These are phyloP conservation scores for Colletotrichum sp. DNA, from an alignment of 2,329 filamentous ascomycete species.

Conservation along the genomic window DNA sequence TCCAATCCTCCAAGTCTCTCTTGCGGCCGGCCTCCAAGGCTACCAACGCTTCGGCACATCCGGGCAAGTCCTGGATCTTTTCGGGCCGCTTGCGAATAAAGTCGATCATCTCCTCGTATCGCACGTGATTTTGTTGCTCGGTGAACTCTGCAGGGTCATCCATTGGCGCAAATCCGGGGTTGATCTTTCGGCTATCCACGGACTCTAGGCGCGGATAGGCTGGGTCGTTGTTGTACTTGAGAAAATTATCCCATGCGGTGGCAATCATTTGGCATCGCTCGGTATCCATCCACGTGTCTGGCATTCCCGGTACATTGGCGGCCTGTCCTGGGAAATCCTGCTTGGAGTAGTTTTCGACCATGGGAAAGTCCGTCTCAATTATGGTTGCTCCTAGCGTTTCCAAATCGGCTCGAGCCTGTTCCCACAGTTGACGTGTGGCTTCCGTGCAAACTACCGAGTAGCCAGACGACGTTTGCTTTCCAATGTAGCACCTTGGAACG, in stretches of 20 bases:
- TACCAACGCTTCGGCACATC: neutral
- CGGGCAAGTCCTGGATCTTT: neutral
- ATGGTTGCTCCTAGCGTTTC: conserved; percentile 46
- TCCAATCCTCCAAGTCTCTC: conserved; percentile 10
- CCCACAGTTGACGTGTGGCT: conserved; percentile 29
- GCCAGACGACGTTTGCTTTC: conserved; percentile 28
- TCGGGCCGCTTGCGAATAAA: neutral
- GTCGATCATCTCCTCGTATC: conserved; percentile 11
- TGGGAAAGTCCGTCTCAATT: conserved; percentile 29
- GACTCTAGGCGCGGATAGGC: conserved; percentile 39
- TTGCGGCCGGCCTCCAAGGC: conserved; percentile 10
- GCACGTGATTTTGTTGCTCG: conserved; percentile 16
- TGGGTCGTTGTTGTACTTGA: conserved; percentile 44
- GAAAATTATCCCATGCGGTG: conserved; percentile 55
- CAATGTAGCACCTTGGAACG: conserved; percentile 57
- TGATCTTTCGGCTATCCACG: conserved; percentile 42
- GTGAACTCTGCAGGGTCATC: neutral
- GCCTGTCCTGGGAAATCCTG: neutral
- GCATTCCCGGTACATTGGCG: conserved; percentile 2
- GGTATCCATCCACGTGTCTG: conserved; percentile 43
- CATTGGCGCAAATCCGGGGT: conserved; percentile 11
- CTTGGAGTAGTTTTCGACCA: conserved; percentile 7
- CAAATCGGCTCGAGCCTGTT: conserved; percentile 37
- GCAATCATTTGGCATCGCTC: conserved; percentile 45
- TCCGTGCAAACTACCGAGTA: neutral